phyloP scores from a whole-genome alignment of 495 filamentous ascomycete species.

The Baudoinia panamericana region DNA sequence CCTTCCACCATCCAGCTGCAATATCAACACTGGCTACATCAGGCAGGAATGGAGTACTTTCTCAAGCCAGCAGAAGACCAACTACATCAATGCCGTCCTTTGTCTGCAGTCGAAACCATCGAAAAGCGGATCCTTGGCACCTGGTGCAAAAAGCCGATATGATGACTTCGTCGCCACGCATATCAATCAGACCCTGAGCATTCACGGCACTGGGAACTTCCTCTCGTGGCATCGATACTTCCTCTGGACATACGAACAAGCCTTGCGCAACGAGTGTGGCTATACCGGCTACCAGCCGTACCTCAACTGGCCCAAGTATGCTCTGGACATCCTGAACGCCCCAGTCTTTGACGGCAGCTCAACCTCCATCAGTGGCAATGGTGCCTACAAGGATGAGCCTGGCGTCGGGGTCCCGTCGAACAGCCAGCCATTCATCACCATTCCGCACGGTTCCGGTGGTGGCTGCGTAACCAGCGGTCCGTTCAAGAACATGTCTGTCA shows the following conservation, averaged over 20 bases:
- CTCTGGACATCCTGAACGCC: constrained; percentile 27
- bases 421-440: constrained; percentile 15
- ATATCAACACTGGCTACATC: constrained; percentile 19
- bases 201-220: constrained; percentile 54
- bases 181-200: constrained; percentile 46
- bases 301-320: constrained; percentile 35
- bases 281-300: constrained; percentile 44
- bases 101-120: constrained; percentile 45
- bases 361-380: constrained; percentile 37
- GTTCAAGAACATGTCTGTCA: constrained; percentile 25
- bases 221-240: constrained; percentile 62
- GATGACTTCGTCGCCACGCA: constrained; percentile 63
- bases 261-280: constrained; percentile 56
- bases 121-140: constrained; percentile 31
- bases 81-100: constrained; percentile 50
- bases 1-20: constrained; percentile 18
- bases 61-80: constrained; percentile 34
- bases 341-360: constrained; percentile 37
- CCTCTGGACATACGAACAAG: constrained; percentile 49
- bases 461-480: constrained; percentile 27
- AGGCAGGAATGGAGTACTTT: constrained; percentile 37
- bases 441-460: constrained; percentile 25
- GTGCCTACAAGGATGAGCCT: constrained; percentile 23
- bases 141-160: constrained; percentile 44
- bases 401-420: constrained; percentile 16